Conservation (phyloP, 805 yeast species). For the Komagataella pastoris region DNA sequence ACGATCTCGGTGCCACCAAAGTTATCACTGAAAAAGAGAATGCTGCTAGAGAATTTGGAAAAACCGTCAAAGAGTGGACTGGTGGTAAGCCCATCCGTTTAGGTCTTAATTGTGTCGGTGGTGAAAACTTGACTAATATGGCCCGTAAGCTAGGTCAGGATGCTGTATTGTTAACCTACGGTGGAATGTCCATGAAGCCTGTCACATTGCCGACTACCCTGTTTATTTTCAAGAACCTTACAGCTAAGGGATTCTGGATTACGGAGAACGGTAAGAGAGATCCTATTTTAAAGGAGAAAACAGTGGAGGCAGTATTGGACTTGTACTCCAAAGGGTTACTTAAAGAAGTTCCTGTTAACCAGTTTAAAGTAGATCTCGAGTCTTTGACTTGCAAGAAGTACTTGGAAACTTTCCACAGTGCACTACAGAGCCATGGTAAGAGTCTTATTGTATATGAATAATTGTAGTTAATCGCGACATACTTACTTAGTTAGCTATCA, state of each 20-base stretch:
- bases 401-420: slow-evolving; percentile 19
- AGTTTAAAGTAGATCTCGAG: slow-evolving; percentile 22
- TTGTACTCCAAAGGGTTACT: slow-evolving; percentile 48
- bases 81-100: slow-evolving; percentile 45
- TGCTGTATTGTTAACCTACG: slow-evolving; percentile 81
- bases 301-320: slow-evolving; percentile 41
- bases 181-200: slow-evolving; percentile 96
- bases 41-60: slow-evolving; percentile 50
- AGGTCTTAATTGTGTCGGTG: slow-evolving; percentile 91
- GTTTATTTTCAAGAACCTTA: slow-evolving; percentile 80
- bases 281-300: slow-evolving; percentile 44
- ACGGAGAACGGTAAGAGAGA: slow-evolving; percentile 48
- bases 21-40: slow-evolving; percentile 87
- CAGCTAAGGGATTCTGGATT: slow-evolving; percentile 89
- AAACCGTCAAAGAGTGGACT: slow-evolving; percentile 41
- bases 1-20: slow-evolving; percentile 65
- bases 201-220: slow-evolving; percentile 81
- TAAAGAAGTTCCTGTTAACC: slow-evolving; percentile 29
- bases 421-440: slow-evolving; percentile 20
- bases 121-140: slow-evolving; percentile 67
- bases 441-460: slow-evolving; percentile 19
- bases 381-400: slow-evolving; percentile 26
- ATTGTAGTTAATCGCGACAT: not conserved
- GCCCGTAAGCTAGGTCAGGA: slow-evolving; percentile 69
- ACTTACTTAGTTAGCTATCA: not conserved